Evolutionary conservation across 768 basidiomycete species (phyloP), one percentile per base, ranked within the genome.

Genomic region (Kwoniella sp.): DNA sequence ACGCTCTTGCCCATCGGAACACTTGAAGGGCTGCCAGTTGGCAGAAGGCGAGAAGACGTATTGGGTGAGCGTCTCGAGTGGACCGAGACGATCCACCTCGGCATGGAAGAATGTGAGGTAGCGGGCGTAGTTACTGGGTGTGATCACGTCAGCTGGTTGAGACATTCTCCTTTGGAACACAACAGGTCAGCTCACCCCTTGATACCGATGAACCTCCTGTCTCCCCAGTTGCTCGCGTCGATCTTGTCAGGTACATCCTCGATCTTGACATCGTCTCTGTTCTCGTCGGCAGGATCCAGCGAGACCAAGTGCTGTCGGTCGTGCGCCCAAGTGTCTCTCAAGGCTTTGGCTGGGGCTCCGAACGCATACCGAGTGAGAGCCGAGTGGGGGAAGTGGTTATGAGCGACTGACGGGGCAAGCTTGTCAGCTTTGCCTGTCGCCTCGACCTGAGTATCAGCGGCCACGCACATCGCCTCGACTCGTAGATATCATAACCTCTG

Each of bases 311-410:
- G 37, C 15, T 22, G 32, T 20, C 41, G 25, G 29, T 66, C 60
- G 20, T 53, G 46, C 34, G 43, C 45, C 48, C 52, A 66, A 8
- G 53, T 59, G 32, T 61, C 61, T 38, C 60, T 34, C 19, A 69
- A 45, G 1, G 60, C 45, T 23, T 58, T 55, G 5, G 63, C 25
- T 0, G 59, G 41, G 19, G 61, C 67, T 5, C 67, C 67, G 12
- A 69, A 54, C 4, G 63, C 54, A 39, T 69, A 69, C 5, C 64
- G 50, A 17, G 67, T 65, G 1, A 69, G 49, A 3, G 62, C 42
- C 14, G 62, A 62, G 45, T 69, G 67, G 1, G 67, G 52, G 39
- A 69, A 56, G 37, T 69, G 67, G 36, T 69, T 69, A 46, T 69
- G 64, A 12, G 46, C 42, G 45, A 53, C 66, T 68, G 32, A 17